Base-by-base conservation (phyloP, 257 asterid genomes). In the Avicennia marina region DNA sequence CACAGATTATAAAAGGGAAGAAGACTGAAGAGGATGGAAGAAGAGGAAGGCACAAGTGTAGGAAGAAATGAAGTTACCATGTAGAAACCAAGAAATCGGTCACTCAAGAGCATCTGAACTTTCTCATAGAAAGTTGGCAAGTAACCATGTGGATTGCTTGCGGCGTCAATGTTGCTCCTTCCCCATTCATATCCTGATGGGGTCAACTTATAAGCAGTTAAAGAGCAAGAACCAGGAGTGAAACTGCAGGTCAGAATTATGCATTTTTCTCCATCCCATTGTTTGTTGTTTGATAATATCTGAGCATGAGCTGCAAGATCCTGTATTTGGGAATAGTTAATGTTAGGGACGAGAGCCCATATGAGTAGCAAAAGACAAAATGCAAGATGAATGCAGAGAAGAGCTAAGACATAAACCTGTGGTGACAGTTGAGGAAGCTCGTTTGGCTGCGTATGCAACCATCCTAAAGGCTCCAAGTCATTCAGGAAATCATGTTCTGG, bases 361-460 rank as follows among this genome's bases (percentile, higher is more conserved):
- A 3, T 29, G 11, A 19, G 45, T 27, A 19, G 11, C 41, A 57
- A n/a, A n/a, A n/a, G n/a, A n/a, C n/a, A n/a, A n/a, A n/a, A n/a
- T 33, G 18, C n/a, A n/a, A 26, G 0, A 11, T 11, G 27, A 21
- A 17, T 11, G 29, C 19, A 17, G 53, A 22, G 15, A 49, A 6
- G 11, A 20, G 6, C 15, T 3, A 0, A 11, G 38, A 29, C 27
- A 27, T 12, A 22, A 33, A 87, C 97, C 95, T 87, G 97, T 51
- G 97, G 96, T 11, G 98, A 83, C 50, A 93, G 79, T 74, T 93
- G 98, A 24, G 98, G 98, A 29, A 83, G 96, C 75, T 93, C 98
- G 41, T 89, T 93, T 13, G 98, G 97, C 72, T 93, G 98, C 7
- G 98, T 89, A 63, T 93, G 98, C 95, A 93, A 82, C 98, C 98